Conservation (phyloP, 192 early-diverging fungal species). For the Backusella sp. region DNA sequence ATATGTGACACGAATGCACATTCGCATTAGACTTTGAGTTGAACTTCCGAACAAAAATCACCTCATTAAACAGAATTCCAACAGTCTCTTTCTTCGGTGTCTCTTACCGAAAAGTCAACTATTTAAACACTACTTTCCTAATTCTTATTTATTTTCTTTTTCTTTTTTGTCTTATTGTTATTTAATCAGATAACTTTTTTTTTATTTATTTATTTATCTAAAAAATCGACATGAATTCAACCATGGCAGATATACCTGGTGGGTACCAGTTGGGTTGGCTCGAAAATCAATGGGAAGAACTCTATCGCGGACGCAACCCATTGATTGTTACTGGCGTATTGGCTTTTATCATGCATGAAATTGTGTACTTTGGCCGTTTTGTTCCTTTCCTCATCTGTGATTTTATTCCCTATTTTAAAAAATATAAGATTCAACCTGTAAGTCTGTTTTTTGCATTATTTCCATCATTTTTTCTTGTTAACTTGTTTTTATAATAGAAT, state of each 20-base stretch:
- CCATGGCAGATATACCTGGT: slow-evolving; percentile 7
- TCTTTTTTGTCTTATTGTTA: neutral
- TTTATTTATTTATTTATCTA: slow-evolving; percentile 7
- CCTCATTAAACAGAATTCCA: neutral
- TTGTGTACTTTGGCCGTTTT: slow-evolving; percentile 91
- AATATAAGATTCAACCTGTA: slow-evolving; percentile 89
- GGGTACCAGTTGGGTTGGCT: slow-evolving; percentile 28
- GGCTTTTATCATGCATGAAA: slow-evolving; percentile 85
- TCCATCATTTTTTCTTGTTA: neutral
- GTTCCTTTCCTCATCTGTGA: slow-evolving; percentile 86
- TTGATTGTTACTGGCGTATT: slow-evolving; percentile 68
- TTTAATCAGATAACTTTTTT: neutral
- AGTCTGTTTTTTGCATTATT: slow-evolving; percentile 7
- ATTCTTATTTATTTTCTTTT: neutral
- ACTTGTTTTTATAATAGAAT: slow-evolving; percentile 32
- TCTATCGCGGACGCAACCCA: slow-evolving; percentile 72
- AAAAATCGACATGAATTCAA: slow-evolving; percentile 12
- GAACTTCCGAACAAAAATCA: slow-evolving; percentile 4
- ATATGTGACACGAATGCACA: neutral
- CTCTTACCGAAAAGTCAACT: slow-evolving; percentile 1
- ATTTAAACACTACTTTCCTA: slow-evolving; percentile 5
- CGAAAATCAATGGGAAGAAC: slow-evolving; percentile 60
- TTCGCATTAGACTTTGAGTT: neutral
- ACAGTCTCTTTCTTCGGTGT: slow-evolving; percentile 3
- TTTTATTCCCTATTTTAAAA: slow-evolving; percentile 79